phyloP scores from a whole-genome alignment of 495 filamentous ascomycete genomes.

The Talaromyces borbonicus region DNA sequence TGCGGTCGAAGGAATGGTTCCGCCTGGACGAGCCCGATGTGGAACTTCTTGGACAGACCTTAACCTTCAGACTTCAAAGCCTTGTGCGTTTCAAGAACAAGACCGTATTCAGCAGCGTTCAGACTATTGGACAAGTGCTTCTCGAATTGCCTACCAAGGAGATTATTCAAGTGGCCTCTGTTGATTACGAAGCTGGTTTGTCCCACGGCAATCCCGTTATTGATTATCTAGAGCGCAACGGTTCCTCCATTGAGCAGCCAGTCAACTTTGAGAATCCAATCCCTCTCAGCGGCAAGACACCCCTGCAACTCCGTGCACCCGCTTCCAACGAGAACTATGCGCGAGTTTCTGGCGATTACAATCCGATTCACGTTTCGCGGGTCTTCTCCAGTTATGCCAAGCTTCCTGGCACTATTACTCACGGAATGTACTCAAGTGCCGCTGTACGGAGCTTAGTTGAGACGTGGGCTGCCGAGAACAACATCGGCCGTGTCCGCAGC shows the following conservation, averaged over 20 bases:
- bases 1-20: conserved; percentile 97
- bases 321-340: conserved; percentile 97
- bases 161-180: conserved; percentile 87
- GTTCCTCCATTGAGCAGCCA: conserved; percentile 89
- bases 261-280: conserved; percentile 97
- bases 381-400: conserved; percentile 94
- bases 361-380: conserved; percentile 95
- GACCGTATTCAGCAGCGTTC: conserved; percentile 82
- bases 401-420: conserved; percentile 39
- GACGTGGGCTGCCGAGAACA: conserved; percentile 98
- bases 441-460: conserved; percentile 97
- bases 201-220: conserved; percentile 95
- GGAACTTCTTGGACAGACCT: conserved; percentile 79
- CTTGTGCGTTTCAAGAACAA: conserved; percentile 91
- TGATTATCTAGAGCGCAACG: conserved; percentile 89
- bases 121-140: conserved; percentile 87
- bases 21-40: conserved; percentile 67
- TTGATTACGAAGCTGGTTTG: conserved; percentile 80
- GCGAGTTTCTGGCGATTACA: conserved; percentile 94
- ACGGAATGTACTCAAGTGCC: conserved; percentile 98
- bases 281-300: conserved; percentile 84
- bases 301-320: conserved; percentile 78
- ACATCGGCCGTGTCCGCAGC: conserved; percentile 90
- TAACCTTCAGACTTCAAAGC: conserved; percentile 93
- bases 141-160: conserved; percentile 96